Evolutionary conservation across 139 green algal species (phyloP).

Genomic region (Limnomonas spitsbergensis): DNA sequence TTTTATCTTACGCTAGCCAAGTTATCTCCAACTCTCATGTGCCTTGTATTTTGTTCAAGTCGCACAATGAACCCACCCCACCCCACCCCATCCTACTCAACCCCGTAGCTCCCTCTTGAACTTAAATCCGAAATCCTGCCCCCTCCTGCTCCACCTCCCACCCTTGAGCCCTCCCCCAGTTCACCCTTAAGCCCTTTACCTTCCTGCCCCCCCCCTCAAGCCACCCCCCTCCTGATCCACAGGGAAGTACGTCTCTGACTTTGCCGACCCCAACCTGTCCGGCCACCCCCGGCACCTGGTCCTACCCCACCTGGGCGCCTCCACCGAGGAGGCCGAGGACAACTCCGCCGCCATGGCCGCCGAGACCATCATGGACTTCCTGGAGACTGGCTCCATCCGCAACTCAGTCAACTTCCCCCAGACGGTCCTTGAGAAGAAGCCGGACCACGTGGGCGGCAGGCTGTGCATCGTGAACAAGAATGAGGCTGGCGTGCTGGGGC

Average conservation of each 20-base stretch:
- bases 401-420: constrained; percentile 61
- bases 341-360: constrained; percentile 57
- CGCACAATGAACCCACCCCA: too few relatives aligned
- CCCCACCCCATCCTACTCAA: too few relatives aligned
- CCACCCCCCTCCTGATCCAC: too few relatives aligned
- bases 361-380: constrained; percentile 56
- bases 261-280: constrained; percentile 42
- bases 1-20: too few relatives aligned
- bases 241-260: constrained; percentile 58
- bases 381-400: constrained; percentile 53
- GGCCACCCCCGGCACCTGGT: constrained; percentile 46
- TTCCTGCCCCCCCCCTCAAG: too few relatives aligned
- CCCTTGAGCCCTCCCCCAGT: too few relatives aligned
- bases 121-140: too few relatives aligned
- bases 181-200: too few relatives aligned
- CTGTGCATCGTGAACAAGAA: constrained; percentile 58
- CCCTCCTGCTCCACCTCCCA: too few relatives aligned
- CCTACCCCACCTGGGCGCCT: constrained; percentile 52
- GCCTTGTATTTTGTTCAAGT: too few relatives aligned
- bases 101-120: too few relatives aligned
- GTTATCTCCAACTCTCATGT: too few relatives aligned
- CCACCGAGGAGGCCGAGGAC: constrained; percentile 57
- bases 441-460: constrained; percentile 38
- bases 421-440: constrained; percentile 35
- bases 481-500: constrained; percentile 44